Conservation (phyloP, 2,329 filamentous ascomycete genomes). For the Acrocalymma vagum region DNA sequence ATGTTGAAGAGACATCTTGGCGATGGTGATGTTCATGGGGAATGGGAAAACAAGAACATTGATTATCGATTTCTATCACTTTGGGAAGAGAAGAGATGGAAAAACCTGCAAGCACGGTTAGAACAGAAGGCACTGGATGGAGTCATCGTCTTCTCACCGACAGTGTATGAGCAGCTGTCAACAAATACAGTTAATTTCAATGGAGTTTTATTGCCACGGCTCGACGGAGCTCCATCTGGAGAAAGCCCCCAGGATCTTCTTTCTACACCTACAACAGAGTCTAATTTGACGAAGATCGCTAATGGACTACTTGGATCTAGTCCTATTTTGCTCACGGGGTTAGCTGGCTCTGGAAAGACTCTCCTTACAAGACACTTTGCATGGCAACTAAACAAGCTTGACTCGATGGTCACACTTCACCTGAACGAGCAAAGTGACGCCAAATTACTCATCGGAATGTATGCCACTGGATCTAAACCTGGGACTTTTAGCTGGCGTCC, state of each 20-base stretch:
- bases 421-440: conserved; percentile 98
- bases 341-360: conserved; percentile 91
- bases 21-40: conserved; percentile 68
- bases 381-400: conserved; percentile 77
- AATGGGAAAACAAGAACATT: conserved; percentile 77
- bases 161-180: conserved; percentile 32
- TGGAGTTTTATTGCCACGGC: conserved; percentile 49
- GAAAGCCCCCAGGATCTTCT: conserved; percentile 42
- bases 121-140: conserved; percentile 7
- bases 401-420: conserved; percentile 90
- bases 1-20: conserved; percentile 74
- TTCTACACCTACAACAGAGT: conserved; percentile 76
- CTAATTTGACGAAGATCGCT: conserved; percentile 77
- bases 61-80: conserved; percentile 79
- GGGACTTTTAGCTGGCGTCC: conserved; percentile 93
- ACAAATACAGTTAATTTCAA: conserved; percentile 42
- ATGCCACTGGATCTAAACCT: conserved; percentile 86
- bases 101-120: conserved; percentile 22
- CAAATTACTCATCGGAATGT: conserved; percentile 93
- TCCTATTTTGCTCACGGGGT: conserved; percentile 82
- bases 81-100: conserved; percentile 69
- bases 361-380: conserved; percentile 84
- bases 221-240: conserved; percentile 37
- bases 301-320: conserved; percentile 70
- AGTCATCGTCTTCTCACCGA: not conserved